Base-by-base conservation (phyloP, 2,329 filamentous ascomycete species). In the Onygenales sp. region DNA sequence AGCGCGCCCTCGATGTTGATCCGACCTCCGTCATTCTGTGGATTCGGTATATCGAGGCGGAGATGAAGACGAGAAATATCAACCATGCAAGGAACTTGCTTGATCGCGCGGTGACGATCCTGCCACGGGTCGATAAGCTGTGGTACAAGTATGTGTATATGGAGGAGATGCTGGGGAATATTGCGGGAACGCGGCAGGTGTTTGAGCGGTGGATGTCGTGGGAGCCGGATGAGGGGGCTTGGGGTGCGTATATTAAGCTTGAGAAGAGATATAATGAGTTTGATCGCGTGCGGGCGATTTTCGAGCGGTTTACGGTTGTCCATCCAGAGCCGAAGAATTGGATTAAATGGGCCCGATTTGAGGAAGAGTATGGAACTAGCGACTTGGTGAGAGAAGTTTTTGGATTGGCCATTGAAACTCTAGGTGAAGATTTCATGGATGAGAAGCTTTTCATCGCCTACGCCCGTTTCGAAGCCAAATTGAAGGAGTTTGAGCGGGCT, bases 81-180 rank as follows among this genome's bases (percentile, higher is more conserved):
- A 95, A 95, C 69, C 92, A 97, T 78, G 91, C 93, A 36, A 80
- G 93, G 55, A 98, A 98, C 68, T 73, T 98, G 50, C 81, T 98
- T 51, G 93, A 98, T 69, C 85, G 93, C 53, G 91, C 93, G n/a
- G 89, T 97, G 51, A 90, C 90, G 0, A 88, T 94, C 53, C 76
- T 96, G 41, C 93, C 93, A 5, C 79, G 93, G 54, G 82, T 97
- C 42, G 90, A 97, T 69, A 97, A 97, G 77, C 75, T 98, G 36
- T 98, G 93, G 93, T 98, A 95, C 77, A 97, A 97, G 70, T 98
- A 96, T 76, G 89, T 95, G 31, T 95, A 95, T 69, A 94, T 95
- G 86, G 92, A 97, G 75, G 93, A 98, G 78, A 97, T 92, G 73
- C 79, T 98, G 52, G 90, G 90, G 6, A 96, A 98, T 64, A 85